phyloP scores from a whole-genome alignment of 305 asterid genomes.

The Fraxinus nigra region DNA sequence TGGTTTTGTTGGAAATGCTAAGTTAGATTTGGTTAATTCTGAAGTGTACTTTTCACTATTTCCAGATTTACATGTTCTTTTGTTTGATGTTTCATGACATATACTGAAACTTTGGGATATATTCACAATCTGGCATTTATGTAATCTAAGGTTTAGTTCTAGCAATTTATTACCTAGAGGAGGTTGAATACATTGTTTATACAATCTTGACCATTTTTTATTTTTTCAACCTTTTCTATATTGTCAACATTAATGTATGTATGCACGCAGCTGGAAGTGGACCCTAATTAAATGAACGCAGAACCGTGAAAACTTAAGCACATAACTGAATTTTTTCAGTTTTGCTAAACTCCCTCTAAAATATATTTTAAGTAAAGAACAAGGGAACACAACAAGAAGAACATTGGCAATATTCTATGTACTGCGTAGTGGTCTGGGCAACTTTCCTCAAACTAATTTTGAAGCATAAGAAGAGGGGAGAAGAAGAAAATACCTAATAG shows the following conservation, averaged over 20 bases:
- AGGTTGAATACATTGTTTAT: not conserved
- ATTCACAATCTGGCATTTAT: not conserved
- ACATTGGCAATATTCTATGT: not conserved
- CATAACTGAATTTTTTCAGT: not conserved
- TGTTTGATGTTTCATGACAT: not conserved
- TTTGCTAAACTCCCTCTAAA: not conserved
- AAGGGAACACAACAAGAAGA: not conserved
- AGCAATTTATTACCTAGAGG: not conserved
- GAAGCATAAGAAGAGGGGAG: not conserved
- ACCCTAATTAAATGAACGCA: not conserved
- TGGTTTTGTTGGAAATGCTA: not conserved
- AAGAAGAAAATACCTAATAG: not conserved
- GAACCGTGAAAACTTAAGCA: not conserved
- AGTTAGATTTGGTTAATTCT: not conserved
- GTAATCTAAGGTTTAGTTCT: not conserved
- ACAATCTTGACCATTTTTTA: not conserved
- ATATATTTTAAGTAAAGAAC: not conserved
- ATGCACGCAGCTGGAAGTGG: not conserved
- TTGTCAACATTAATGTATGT: not conserved
- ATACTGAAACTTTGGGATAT: not conserved
- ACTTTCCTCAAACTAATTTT: not conserved
- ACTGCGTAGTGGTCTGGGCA: not conserved
- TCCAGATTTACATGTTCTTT: not conserved
- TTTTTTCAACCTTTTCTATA: not conserved
- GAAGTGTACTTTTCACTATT: not conserved